These are phyloP conservation scores for Boletus insuetus DNA, from an alignment of 768 basidiomycete genomes.

Conservation along the genomic window DNA sequence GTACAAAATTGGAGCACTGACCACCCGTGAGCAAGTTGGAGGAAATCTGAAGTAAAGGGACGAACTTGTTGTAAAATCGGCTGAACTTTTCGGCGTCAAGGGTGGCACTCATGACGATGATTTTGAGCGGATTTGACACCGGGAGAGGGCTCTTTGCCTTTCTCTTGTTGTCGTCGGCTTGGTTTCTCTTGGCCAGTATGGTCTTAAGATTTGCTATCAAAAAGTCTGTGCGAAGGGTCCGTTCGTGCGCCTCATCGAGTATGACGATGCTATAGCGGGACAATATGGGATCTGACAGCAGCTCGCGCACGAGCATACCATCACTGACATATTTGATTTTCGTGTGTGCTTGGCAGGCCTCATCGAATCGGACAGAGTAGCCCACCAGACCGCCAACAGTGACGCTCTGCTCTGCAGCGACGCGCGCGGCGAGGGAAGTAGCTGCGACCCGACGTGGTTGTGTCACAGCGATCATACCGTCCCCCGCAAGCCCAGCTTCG, in stretches of 20 bases:
- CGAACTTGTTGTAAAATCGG: conserved; percentile 80
- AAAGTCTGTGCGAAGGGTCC: conserved; percentile 91
- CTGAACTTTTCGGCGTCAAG: conserved; percentile 95
- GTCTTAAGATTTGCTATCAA: conserved; percentile 87
- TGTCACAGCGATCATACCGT: conserved; percentile 84
- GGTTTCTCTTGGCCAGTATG: conserved; percentile 69
- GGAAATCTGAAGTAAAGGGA: conserved; percentile 3
- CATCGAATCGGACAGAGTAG: conserved; percentile 96
- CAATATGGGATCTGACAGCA: conserved; percentile 73
- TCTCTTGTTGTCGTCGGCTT: conserved; percentile 41
- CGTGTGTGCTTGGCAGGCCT: conserved; percentile 65
- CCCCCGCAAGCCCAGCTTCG: conserved; percentile 70
- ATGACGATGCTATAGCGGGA: conserved; percentile 84
- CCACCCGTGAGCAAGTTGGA: conserved; percentile 4
- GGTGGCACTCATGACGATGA: conserved; percentile 97
- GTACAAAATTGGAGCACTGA: conserved; percentile 83
- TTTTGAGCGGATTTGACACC: conserved; percentile 68
- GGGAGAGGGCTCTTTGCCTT: conserved; percentile 36
- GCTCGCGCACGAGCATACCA: conserved; percentile 95
- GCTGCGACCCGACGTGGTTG: conserved; percentile 96
- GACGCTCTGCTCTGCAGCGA: conserved; percentile 78
- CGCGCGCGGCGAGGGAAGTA: conserved; percentile 88
- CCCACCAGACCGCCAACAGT: conserved; percentile 78
- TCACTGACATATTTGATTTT: conserved; percentile 96
- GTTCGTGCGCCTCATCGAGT: conserved; percentile 97